Percentiles rank a stretch among this genome's conserved stretches.
Evolutionary conservation across 257 asterid genomes (phyloP).

Genomic region (Przewalskia tangutica): DNA sequence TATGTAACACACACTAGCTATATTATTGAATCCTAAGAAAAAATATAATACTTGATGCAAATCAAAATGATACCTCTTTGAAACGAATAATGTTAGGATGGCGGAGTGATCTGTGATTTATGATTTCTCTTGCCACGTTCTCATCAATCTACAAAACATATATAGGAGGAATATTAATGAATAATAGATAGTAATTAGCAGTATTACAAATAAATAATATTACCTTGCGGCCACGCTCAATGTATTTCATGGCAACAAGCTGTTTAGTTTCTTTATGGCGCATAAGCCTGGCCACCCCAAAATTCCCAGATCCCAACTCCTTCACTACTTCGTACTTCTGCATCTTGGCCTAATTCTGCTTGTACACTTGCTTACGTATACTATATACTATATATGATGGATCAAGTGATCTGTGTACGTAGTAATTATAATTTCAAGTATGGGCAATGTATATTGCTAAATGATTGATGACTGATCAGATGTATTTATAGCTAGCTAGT

Average conservation of each 20-base stretch:
- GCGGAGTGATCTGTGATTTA: slow-evolving; percentile 62
- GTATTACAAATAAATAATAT: no score
- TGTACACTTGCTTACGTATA: background rate
- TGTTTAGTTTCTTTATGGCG: slow-evolving; percentile 56
- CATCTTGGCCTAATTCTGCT: slow-evolving; percentile 17
- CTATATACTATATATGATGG: no score
- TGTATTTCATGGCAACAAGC: slow-evolving; percentile 61
- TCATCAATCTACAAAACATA: slow-evolving; percentile 52
- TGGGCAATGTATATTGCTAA: background rate
- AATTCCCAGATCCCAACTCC: slow-evolving; percentile 55
- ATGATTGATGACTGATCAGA: background rate
- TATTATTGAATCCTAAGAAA: no score
- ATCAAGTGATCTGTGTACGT: no score
- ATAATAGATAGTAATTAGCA: background rate
- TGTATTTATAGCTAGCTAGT: background rate
- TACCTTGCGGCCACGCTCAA: slow-evolving; percentile 55
- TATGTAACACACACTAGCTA: no score
- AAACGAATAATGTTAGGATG: slow-evolving; percentile 77
- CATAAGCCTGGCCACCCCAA: slow-evolving; percentile 53
- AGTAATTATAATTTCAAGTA: background rate
- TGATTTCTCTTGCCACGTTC: slow-evolving; percentile 65
- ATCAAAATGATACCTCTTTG: slow-evolving; percentile 37
- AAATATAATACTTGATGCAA: no score
- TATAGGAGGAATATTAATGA: background rate
- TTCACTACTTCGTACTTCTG: slow-evolving; percentile 56